Percentiles rank a stretch among this genome's conserved stretches.
Evolutionary conservation across 2,329 filamentous ascomycete species (phyloP).

Genomic region (Claviceps sp.): DNA sequence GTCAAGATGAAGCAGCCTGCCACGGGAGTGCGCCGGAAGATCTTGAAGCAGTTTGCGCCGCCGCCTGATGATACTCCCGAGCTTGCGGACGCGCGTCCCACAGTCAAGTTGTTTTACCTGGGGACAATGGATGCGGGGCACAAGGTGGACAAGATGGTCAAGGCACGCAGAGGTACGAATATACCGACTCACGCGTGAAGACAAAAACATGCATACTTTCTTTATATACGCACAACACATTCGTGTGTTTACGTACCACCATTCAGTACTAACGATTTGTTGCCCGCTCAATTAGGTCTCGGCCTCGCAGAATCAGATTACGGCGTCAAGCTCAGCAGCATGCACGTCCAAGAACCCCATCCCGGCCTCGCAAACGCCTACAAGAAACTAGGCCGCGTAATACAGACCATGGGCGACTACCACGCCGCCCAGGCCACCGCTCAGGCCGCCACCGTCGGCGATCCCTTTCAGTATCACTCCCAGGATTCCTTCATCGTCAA

Average conservation of each 20-base stretch:
- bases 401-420: conserved; percentile 88
- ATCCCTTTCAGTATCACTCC: conserved; percentile 89
- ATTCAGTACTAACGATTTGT: background rate
- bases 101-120: conserved; percentile 92
- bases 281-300: conserved; percentile 45
- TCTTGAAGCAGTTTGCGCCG: conserved; percentile 95
- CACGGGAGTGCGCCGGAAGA: conserved; percentile 85
- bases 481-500: conserved; percentile 96
- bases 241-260: background rate
- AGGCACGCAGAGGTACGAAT: conserved; percentile 65
- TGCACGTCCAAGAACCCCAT: conserved; percentile 85
- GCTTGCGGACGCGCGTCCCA: conserved; percentile 73
- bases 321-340: conserved; percentile 73
- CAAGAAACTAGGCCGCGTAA: conserved; percentile 83
- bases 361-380: conserved; percentile 79
- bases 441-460: conserved; percentile 86
- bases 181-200: background rate
- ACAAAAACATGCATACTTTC: background rate
- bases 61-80: conserved; percentile 96
- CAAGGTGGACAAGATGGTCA: conserved; percentile 90
- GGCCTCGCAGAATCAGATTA: conserved; percentile 88
- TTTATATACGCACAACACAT: background rate
- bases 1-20: conserved; percentile 93
- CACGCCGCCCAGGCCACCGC: conserved; percentile 94
- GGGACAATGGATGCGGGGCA: conserved; percentile 94